These are phyloP conservation scores for Hymenoscyphus scutula DNA, from an alignment of 2,329 filamentous ascomycete genomes.

Conservation along the genomic window DNA sequence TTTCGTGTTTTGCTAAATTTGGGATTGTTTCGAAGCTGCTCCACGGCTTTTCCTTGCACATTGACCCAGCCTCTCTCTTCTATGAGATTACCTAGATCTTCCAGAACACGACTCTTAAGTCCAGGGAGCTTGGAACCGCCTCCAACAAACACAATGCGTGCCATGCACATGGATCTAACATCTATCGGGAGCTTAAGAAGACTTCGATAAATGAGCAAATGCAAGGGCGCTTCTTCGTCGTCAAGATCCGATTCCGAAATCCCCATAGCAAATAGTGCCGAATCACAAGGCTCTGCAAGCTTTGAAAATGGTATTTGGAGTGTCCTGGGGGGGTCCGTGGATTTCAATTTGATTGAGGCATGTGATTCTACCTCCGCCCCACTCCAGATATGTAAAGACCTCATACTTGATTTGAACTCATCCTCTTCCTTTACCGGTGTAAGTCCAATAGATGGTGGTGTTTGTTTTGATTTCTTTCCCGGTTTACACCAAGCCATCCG, in stretches of 20 bases:
- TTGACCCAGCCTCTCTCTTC: conserved; percentile 72
- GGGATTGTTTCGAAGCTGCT: conserved; percentile 43
- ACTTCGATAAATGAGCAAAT: conserved; percentile 70
- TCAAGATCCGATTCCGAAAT: conserved; percentile 62
- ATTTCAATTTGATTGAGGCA: conserved; percentile 44
- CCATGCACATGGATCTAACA: conserved; percentile 80
- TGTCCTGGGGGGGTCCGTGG: conserved; percentile 48
- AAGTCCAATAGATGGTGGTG: conserved; percentile 36
- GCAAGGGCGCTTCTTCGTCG: conserved; percentile 81
- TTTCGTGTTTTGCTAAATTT: conserved; percentile 32
- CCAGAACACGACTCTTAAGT: conserved; percentile 71
- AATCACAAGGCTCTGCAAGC: conserved; percentile 73
- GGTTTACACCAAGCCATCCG: conserved; percentile 74
- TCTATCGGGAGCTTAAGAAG: conserved; percentile 78
- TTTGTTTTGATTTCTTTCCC: conserved; percentile 18
- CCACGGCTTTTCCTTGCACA: conserved; percentile 67
- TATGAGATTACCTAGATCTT: conserved; percentile 69
- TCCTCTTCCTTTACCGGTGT: conserved; percentile 58
- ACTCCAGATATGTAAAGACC: conserved; percentile 25
- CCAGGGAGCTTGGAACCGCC: conserved; percentile 78
- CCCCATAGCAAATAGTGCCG: conserved; percentile 65
- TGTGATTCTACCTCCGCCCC: conserved; percentile 21
- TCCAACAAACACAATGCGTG: conserved; percentile 82
- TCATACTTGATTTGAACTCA: conserved; percentile 41
- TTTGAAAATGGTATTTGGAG: conserved; percentile 66